These are phyloP conservation scores for Penicillium freii DNA, from an alignment of 2,329 filamentous ascomycete genomes.

Conservation along the genomic window DNA sequence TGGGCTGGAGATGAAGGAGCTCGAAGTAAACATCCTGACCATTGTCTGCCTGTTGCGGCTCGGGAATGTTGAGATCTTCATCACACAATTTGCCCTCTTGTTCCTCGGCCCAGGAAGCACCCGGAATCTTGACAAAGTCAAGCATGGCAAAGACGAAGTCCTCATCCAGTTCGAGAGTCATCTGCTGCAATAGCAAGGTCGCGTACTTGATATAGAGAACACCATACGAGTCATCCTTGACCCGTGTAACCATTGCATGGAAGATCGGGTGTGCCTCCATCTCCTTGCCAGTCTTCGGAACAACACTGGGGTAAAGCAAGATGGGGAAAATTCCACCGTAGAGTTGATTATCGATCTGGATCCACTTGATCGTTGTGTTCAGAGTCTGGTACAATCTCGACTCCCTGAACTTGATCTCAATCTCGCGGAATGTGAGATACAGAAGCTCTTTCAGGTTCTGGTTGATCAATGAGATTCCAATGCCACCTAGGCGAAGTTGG, in stretches of 20 bases:
- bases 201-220: constrained; percentile 99
- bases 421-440: constrained; percentile 88
- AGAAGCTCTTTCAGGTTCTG: constrained; percentile 86
- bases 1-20: constrained; percentile 91
- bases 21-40: constrained; percentile 98
- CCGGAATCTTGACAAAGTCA: constrained; percentile 90
- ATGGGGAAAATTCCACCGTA: constrained; percentile 99
- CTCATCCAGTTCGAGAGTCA: constrained; percentile 96
- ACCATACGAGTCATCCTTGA: constrained; percentile 98
- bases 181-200: constrained; percentile 88
- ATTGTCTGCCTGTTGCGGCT: constrained; percentile 77
- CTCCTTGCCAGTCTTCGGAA: constrained; percentile 94
- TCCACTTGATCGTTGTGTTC: constrained; percentile 92
- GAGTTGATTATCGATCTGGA: constrained; percentile 97
- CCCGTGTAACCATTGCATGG: constrained; percentile 83
- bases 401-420: constrained; percentile 86
- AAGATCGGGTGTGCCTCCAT: constrained; percentile 95
- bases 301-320: constrained; percentile 93
- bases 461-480: constrained; percentile 93
- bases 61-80: constrained; percentile 84
- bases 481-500: constrained; percentile 80
- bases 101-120: constrained; percentile 80
- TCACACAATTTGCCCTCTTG: constrained; percentile 85
- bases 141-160: constrained; percentile 96
- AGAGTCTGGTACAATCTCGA: constrained; percentile 92